Base-by-base conservation (phyloP, 1,284 basidiomycete species). In the Trametes hirsuta region DNA sequence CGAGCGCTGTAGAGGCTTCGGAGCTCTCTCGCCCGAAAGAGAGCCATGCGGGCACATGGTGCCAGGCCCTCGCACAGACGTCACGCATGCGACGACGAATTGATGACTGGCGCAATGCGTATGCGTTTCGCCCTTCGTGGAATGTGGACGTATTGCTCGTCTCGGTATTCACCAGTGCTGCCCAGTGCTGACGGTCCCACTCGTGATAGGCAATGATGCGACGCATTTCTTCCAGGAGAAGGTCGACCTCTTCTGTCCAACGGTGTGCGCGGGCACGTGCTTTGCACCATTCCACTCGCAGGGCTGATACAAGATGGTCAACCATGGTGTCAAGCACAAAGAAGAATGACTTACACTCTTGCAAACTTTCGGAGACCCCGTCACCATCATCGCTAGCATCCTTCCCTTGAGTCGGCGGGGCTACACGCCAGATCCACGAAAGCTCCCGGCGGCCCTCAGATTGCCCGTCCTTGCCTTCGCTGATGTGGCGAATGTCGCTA, bases 221-320 rank as follows among this genome's bases (percentile, higher is more conserved):
- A 0, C 66, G 52, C 75, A 76, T 76, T 58, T 78, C 76, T 53
- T 77, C 76, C 14, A 58, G 44, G 0, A 77, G 49, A 10, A 77
- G 66, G 0, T 70, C 49, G 40, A 69, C 68, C 60, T 77, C 75
- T 56, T 77, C 75, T 15, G 68, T 65, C 72, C 72, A 78, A 0
- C 72, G 68, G n/a, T 69, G 63, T 0, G 71, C 71, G 0, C 72
- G 66, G 1, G 58, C 61, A n/a, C 61, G 61, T 14, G 56, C 44
- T 22, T 62, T 49, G 35, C 55, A 57, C 60, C 60, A 62, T 37
- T 62, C 60, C 3, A 54, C 44, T 9, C 51, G 60, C 22, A 62
- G 35, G 12, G 55, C 55, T 62, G 21, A 24, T 12, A 25, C 37
- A 50, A 36, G 21, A 41, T 36, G 30, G 30, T 30, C 30, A 14